phyloP scores from a whole-genome alignment of 1,284 basidiomycete species.

The Ustilago xerochloae region DNA sequence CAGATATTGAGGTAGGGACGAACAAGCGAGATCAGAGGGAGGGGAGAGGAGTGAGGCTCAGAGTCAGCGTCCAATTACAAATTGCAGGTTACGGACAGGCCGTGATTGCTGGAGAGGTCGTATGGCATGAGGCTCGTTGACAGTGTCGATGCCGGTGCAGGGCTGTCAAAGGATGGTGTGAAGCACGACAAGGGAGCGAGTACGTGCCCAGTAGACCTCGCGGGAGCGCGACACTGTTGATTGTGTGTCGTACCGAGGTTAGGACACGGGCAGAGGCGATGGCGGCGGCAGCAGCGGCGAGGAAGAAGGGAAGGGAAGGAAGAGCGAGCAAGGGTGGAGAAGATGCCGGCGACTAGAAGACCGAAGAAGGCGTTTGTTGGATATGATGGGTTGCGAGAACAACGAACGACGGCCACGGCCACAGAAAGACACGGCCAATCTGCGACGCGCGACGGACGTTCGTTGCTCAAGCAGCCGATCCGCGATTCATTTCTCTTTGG shows the following conservation, averaged over 20 bases:
- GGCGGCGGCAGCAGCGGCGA: too few relatives aligned
- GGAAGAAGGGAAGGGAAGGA: neutral
- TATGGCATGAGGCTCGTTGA: slow-evolving; percentile 3
- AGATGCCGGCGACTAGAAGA: slow-evolving; percentile 28
- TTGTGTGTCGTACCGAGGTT: neutral
- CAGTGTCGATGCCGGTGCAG: neutral
- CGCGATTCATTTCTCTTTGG: neutral
- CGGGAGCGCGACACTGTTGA: slow-evolving; percentile 1
- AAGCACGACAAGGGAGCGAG: too few relatives aligned
- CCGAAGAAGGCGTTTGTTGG: slow-evolving; percentile 16
- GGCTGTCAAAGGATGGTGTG: neutral
- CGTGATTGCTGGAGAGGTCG: neutral
- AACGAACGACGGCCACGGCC: neutral
- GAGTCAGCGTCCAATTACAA: slow-evolving; percentile 8
- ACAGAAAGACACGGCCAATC: slow-evolving; percentile 14
- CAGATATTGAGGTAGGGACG: neutral
- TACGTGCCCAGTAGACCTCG: slow-evolving; percentile 1
- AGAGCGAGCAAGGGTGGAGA: slow-evolving; percentile 8
- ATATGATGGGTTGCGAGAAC: slow-evolving; percentile 37
- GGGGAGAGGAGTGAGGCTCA: neutral
- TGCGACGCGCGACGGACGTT: slow-evolving; percentile 30
- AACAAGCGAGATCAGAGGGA: neutral
- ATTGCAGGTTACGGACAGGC: neutral
- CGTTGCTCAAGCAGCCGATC: neutral
- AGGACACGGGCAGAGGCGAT: neutral